A percentile compares a stretch with the other conserved stretches of the same genome.
phyloP scores from a whole-genome alignment of 106 monocot species.

The Acanthochlamys bracteata region DNA sequence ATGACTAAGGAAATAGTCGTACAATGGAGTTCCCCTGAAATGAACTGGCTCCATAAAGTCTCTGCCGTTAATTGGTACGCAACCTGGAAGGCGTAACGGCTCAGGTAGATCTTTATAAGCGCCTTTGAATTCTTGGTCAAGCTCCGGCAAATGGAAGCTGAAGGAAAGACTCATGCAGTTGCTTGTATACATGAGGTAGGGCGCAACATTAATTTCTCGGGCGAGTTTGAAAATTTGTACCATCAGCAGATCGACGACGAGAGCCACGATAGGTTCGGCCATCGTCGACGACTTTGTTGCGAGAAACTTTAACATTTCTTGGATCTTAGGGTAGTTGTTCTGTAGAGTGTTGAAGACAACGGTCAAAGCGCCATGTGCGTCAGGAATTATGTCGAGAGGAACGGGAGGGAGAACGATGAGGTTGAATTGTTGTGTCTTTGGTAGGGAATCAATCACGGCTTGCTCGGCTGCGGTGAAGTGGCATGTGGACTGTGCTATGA shows the following conservation, averaged over 20 bases:
- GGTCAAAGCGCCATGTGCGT: background rate
- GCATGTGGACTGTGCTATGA: background rate
- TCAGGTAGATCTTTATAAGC: conserved; percentile 6
- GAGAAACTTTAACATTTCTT: background rate
- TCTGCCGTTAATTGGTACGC: conserved; percentile 8
- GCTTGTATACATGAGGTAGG: conserved; percentile 12
- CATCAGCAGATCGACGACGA: conserved; percentile 17
- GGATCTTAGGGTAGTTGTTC: conserved; percentile 7
- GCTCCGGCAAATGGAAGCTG: background rate
- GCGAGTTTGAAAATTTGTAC: conserved; percentile 17
- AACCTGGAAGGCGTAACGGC: conserved; percentile 11
- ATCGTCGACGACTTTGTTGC: too few relatives aligned
- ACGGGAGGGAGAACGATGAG: background rate
- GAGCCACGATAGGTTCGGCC: conserved; percentile 2
- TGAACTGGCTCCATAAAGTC: conserved; percentile 11
- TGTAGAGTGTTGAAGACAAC: background rate
- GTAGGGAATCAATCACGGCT: conserved; percentile 7
- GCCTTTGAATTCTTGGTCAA: background rate
- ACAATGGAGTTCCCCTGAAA: background rate
- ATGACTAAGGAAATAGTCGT: background rate
- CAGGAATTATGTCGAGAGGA: background rate
- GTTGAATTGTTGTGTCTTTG: background rate
- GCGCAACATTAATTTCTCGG: conserved; percentile 1
- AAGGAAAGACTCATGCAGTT: background rate
- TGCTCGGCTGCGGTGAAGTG: background rate